phyloP scores from a whole-genome alignment of 2,329 filamentous ascomycete species.

The Pseudophaeomoniella oleicola region DNA sequence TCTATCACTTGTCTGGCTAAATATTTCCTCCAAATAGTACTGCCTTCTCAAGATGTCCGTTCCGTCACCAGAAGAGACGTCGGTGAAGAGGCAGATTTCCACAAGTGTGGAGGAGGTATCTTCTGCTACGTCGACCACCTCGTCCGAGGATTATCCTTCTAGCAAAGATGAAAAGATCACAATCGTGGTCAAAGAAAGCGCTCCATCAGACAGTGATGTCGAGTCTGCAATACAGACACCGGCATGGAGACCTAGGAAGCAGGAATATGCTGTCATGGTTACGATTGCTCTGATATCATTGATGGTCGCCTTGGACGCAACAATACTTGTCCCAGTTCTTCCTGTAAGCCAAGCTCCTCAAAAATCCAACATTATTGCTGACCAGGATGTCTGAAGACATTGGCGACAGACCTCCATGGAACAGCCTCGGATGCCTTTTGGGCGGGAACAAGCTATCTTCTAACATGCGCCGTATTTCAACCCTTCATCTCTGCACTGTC shows the following conservation, averaged over 20 bases:
- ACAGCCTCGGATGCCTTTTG: slow-evolving; percentile 30
- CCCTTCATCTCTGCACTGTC: slow-evolving; percentile 33
- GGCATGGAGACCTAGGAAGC: slow-evolving; percentile 4
- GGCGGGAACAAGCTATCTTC: slow-evolving; percentile 34
- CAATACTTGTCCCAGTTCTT: slow-evolving; percentile 30
- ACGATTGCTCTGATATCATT: slow-evolving; percentile 27
- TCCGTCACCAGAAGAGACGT: too few relatives aligned
- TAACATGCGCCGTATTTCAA: slow-evolving; percentile 27
- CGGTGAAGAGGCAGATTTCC: too few relatives aligned
- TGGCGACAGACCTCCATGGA: slow-evolving; percentile 18
- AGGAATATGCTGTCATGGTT: slow-evolving; percentile 9
- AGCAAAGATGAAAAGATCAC: too few relatives aligned
- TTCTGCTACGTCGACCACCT: too few relatives aligned
- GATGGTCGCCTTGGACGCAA: slow-evolving; percentile 35
- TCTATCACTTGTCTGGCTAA: too few relatives aligned
- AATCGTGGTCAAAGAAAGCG: too few relatives aligned
- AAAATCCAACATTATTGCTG: slow-evolving; percentile 1
- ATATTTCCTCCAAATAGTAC: too few relatives aligned
- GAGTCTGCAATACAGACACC: too few relatives aligned
- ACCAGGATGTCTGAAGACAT: slow-evolving; percentile 14
- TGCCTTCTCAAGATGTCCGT: too few relatives aligned
- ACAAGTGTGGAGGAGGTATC: too few relatives aligned
- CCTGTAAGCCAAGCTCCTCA: slow-evolving; percentile 19
- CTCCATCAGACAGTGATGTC: too few relatives aligned
- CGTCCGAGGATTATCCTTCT: too few relatives aligned